Percentiles rank a stretch among this genome's conserved stretches.
These are phyloP conservation scores for Daucus carota DNA, from an alignment of 129 eudicot genomes.

Conservation along the genomic window DNA sequence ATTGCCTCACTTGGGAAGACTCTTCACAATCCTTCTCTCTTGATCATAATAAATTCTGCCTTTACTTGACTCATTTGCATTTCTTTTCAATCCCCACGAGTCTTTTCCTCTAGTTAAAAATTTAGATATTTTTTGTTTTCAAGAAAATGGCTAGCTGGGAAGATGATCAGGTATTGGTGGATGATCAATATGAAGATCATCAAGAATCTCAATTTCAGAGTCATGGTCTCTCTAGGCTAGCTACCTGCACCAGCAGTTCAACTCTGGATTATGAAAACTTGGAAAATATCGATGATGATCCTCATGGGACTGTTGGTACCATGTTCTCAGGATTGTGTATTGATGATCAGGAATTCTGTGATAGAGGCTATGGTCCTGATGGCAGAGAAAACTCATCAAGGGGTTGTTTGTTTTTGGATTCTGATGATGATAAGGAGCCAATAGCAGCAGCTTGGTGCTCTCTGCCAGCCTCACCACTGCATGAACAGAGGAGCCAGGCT, in stretches of 20 bases:
- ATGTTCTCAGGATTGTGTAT: conserved; percentile 11
- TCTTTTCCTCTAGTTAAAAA: not conserved
- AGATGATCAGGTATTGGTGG: conserved; percentile 10
- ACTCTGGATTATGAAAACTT: conserved; percentile 3
- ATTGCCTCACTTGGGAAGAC: not conserved
- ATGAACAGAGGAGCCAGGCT: not conserved
- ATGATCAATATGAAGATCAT: conserved; percentile 7
- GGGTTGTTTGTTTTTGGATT: conserved; percentile 4
- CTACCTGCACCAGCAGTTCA: conserved; percentile 8
- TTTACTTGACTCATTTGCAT: not conserved
- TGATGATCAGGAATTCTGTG: conserved; percentile 11
- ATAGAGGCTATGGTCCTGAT: not conserved
- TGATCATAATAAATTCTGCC: not conserved
- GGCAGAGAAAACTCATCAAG: not conserved
- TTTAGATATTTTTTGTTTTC: not conserved
- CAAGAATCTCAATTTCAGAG: not conserved
- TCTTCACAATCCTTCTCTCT: not conserved
- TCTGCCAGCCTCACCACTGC: conserved; percentile 11
- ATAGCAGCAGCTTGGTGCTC: not conserved
- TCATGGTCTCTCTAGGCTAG: conserved; percentile 7
- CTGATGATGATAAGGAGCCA: not conserved
- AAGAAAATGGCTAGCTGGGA: conserved; percentile 10
- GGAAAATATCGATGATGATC: not conserved
- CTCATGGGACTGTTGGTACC: not conserved
- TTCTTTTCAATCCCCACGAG: not conserved